phyloP scores from a whole-genome alignment of 805 yeast genomes.

The Priceomyces haplophilus region DNA sequence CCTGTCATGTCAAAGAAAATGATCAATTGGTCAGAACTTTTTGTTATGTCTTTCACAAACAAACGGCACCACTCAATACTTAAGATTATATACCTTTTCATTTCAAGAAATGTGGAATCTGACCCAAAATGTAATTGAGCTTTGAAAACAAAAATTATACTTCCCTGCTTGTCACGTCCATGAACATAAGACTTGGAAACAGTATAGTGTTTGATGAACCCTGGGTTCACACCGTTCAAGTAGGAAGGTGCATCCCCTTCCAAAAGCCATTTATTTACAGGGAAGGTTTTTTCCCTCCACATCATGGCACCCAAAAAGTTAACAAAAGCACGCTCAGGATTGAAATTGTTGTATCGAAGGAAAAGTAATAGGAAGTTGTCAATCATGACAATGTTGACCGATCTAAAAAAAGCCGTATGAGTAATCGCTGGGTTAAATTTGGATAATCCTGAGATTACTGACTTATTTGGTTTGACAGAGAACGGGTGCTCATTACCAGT shows the following conservation, averaged over 20 bases:
- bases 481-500: background rate
- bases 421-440: constrained; percentile 51
- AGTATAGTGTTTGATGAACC: constrained; percentile 55
- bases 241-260: constrained; percentile 71
- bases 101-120: constrained; percentile 57
- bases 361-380: constrained; percentile 77
- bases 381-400: constrained; percentile 65
- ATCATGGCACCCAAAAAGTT: constrained; percentile 72
- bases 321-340: constrained; percentile 58
- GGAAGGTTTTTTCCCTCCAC: constrained; percentile 67
- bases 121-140: constrained; percentile 65
- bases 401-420: constrained; percentile 43
- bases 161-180: constrained; percentile 68
- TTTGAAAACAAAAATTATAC: constrained; percentile 80
- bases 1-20: constrained; percentile 84
- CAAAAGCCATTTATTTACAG: constrained; percentile 58
- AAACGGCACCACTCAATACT: constrained; percentile 82
- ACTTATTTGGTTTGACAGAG: constrained; percentile 20
- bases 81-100: constrained; percentile 71
- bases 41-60: constrained; percentile 52
- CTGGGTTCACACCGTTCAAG: constrained; percentile 37
- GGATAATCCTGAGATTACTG: constrained; percentile 48
- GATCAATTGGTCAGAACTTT: constrained; percentile 61
- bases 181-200: constrained; percentile 68
- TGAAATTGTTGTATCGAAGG: constrained; percentile 85